Percentiles rank a stretch among this genome's conserved stretches.
Evolutionary conservation across 148 eudicot species (phyloP).

Genomic region (Rhododendron vialii): DNA sequence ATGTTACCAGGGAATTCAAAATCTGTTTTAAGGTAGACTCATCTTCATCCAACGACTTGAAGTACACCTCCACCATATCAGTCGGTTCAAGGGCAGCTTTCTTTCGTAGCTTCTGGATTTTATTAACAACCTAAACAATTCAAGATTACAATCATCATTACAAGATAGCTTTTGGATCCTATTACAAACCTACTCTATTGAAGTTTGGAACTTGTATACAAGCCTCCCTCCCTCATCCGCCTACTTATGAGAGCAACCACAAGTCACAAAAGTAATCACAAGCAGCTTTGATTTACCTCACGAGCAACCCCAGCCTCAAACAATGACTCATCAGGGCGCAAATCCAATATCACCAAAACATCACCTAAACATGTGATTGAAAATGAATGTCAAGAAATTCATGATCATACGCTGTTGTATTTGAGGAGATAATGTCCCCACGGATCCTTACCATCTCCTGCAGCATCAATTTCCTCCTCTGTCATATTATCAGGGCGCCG

Average conservation of each 20-base stretch:
- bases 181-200: background rate
- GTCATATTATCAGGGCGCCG: conserved; percentile 62
- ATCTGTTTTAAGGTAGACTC: conserved; percentile 45
- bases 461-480: conserved; percentile 78
- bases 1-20: conserved; percentile 60
- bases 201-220: background rate
- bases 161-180: too few species aligned
- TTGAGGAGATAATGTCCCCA: background rate
- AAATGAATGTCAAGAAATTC: background rate
- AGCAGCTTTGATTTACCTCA: conserved; percentile 44
- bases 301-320: conserved; percentile 88
- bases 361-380: conserved; percentile 46
- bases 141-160: too few species aligned
- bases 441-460: conserved; percentile 70
- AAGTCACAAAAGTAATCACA: background rate
- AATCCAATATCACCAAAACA: conserved; percentile 83
- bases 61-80: conserved; percentile 81
- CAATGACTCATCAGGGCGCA: conserved; percentile 77
- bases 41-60: conserved; percentile 57
- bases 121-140: too few species aligned
- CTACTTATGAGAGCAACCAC: background rate
- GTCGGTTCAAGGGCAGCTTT: conserved; percentile 65
- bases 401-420: background rate
- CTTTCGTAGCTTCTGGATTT: too few species aligned
- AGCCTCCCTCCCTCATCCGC: background rate